Evolutionary conservation across 768 basidiomycete species (phyloP), one percentile per base, ranked within the genome.

Genomic region (Suillus lakei): DNA sequence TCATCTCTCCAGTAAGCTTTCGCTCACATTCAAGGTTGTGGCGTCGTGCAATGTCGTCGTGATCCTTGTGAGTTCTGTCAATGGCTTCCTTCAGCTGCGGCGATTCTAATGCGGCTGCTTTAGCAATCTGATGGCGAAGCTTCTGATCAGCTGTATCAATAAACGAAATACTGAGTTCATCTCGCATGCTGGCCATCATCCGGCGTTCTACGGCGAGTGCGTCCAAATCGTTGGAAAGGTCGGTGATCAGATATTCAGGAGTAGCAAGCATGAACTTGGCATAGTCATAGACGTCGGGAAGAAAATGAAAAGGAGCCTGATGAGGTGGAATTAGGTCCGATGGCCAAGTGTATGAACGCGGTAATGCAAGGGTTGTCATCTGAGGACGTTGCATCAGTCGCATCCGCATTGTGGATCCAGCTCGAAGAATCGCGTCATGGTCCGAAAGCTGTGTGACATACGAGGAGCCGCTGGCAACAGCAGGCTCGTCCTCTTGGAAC

Each of bases 261-360:
- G 96, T 95, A 23, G 95, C 95, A 30, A 99, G 88, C 96, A 99
- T 98, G 81, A 99, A 98, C 73, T 94, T 95, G 23, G 96, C 85
- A 76, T 91, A 98, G 44, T 81, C 80, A 68, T 89, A 88, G 46
- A 98, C 92, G 72, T 98, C 95, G 0, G 96, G 98, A 26, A 97
- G 83, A 81, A 99, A 99, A 74, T 98, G 88, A 82, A 96, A 99
- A 8, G 98, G 97, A 0, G 95, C 93, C 72, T 96, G 91, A 69
- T 96, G 94, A 23, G 95, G 92, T 16, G 93, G 91, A 36, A 98
- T 80, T 2, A 96, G 85, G 66, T 97, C 95, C 2, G 95, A 97
- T 2, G 95, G 97, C 96, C 96, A 99, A 3, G 95, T 94, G 18
- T 81, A 72, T 2, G 97, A 96, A 28, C 95, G 90, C 44, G 98